A percentile compares a stretch with the other conserved stretches of the same genome.
phyloP scores from a whole-genome alignment of 768 basidiomycete species.

The Lactarius psammicola region DNA sequence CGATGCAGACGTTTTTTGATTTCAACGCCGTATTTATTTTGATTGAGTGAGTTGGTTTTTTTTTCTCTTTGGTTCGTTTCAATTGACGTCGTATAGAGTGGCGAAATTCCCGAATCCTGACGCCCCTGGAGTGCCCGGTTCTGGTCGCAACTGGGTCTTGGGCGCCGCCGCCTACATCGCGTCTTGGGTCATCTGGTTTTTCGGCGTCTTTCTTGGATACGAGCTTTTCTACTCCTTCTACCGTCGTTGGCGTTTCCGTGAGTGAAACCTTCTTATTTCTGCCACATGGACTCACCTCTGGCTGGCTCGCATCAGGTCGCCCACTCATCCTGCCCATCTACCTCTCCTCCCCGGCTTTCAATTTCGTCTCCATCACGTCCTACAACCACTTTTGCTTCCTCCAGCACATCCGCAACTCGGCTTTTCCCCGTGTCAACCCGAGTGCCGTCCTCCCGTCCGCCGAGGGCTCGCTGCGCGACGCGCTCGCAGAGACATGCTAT shows the following conservation, averaged over 20 bases:
- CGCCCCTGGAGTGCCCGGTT: constrained; percentile 65
- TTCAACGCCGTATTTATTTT: constrained; percentile 85
- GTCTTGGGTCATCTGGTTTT: constrained; percentile 74
- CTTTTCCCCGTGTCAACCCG: constrained; percentile 53
- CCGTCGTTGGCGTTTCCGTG: constrained; percentile 76
- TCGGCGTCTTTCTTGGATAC: constrained; percentile 72
- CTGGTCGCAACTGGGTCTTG: constrained; percentile 77
- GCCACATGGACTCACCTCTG: constrained; percentile 12
- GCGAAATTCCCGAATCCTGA: constrained; percentile 71
- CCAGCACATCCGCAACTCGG: constrained; percentile 70
- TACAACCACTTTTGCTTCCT: constrained; percentile 85
- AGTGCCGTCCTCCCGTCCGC: constrained; percentile 32
- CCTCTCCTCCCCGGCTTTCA: constrained; percentile 75
- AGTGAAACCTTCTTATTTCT: constrained; percentile 40
- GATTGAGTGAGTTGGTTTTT: constrained; percentile 61
- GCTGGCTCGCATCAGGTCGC: constrained; percentile 51
- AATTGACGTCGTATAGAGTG: constrained; percentile 47
- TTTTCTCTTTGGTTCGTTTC: constrained; percentile 10
- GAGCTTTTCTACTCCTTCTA: constrained; percentile 73
- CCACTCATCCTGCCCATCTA: constrained; percentile 83
- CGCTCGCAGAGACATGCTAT: constrained; percentile 81
- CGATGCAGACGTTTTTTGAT: constrained; percentile 82
- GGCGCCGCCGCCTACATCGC: constrained; percentile 80
- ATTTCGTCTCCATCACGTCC: constrained; percentile 70
- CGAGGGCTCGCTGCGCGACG: constrained; percentile 42